Percentiles rank a stretch among this genome's conserved stretches.
Conservation (phyloP, 192 early-diverging fungal genomes). For the Piromyces sp. region DNA sequence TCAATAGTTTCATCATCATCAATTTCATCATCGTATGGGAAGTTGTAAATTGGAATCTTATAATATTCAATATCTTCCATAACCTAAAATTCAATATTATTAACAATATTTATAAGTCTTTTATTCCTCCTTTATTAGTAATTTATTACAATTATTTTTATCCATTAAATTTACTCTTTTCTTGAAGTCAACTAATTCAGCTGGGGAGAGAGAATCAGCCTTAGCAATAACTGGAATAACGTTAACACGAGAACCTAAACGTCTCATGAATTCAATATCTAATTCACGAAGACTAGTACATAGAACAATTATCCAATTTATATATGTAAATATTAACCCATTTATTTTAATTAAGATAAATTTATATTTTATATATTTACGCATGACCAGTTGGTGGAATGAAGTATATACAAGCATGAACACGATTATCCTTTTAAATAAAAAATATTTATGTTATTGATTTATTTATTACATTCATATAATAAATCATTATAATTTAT, state of each 20-base stretch:
- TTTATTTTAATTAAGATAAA: too few relatives aligned
- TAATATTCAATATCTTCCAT: slow-evolving; percentile 95
- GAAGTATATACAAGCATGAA: slow-evolving; percentile 95
- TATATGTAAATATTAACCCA: too few relatives aligned
- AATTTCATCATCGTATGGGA: slow-evolving; percentile 87
- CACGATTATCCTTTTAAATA: slow-evolving; percentile 59
- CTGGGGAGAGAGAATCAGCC: slow-evolving; percentile 76
- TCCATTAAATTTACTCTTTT: slow-evolving; percentile 33
- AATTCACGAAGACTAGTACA: slow-evolving; percentile 64
- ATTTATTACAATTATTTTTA: too few relatives aligned
- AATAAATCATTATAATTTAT: too few relatives aligned
- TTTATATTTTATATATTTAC: slow-evolving; percentile 11
- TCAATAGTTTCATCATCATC: slow-evolving; percentile 97
- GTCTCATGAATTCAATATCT: slow-evolving; percentile 66
- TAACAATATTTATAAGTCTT: too few relatives aligned
- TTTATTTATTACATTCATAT: neutral
- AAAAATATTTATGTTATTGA: slow-evolving; percentile 6
- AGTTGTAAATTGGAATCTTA: slow-evolving; percentile 93
- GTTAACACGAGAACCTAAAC: slow-evolving; percentile 78
- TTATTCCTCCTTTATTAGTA: neutral
- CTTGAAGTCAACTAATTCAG: slow-evolving; percentile 76
- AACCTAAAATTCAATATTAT: too few relatives aligned
- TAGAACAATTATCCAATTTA: too few relatives aligned
- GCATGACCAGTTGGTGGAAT: slow-evolving; percentile 92
- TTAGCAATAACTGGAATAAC: slow-evolving; percentile 92